Evolutionary conservation across 2,329 filamentous ascomycete genomes (phyloP).

Genomic region (Coleophoma crateriformis): DNA sequence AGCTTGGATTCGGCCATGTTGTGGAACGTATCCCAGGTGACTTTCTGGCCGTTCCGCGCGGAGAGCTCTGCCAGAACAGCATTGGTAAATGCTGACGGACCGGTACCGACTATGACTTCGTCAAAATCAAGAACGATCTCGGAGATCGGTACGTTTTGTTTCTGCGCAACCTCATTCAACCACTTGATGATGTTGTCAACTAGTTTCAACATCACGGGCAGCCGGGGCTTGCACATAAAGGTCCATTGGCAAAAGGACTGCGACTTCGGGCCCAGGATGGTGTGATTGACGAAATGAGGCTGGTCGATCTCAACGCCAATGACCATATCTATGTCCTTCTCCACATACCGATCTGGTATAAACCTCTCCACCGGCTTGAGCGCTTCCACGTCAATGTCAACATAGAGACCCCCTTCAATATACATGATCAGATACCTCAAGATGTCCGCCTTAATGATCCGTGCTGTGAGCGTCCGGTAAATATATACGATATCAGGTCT

Average conservation of each 20-base stretch:
- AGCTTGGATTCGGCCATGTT: conserved; percentile 60
- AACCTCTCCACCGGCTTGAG: conserved; percentile 47
- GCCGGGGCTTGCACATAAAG: conserved; percentile 62
- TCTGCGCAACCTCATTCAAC: conserved; percentile 52
- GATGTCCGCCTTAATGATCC: conserved; percentile 63
- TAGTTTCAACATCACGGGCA: conserved; percentile 62
- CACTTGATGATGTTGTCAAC: conserved; percentile 64
- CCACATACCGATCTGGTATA: conserved; percentile 57
- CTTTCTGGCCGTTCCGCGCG: conserved; percentile 31
- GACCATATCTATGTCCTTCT: conserved; percentile 64
- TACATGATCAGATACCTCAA: conserved; percentile 64
- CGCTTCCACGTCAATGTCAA: conserved; percentile 55
- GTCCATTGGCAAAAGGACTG: conserved; percentile 73
- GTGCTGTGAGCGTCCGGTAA: conserved; percentile 53
- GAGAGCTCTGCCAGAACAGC: conserved; percentile 63
- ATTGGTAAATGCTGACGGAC: conserved; percentile 63
- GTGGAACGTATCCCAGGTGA: conserved; percentile 63
- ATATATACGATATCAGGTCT: conserved; percentile 60
- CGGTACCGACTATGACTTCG: conserved; percentile 68
- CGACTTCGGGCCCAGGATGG: conserved; percentile 62
- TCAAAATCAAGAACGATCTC: conserved; percentile 65
- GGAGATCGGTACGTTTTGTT: conserved; percentile 53
- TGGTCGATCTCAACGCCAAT: conserved; percentile 68
- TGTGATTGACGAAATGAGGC: conserved; percentile 56
- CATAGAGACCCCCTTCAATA: conserved; percentile 44